Base-by-base conservation (phyloP, 371 early-diverging fungal genomes). In the Apophysomyces trapeziformis region DNA sequence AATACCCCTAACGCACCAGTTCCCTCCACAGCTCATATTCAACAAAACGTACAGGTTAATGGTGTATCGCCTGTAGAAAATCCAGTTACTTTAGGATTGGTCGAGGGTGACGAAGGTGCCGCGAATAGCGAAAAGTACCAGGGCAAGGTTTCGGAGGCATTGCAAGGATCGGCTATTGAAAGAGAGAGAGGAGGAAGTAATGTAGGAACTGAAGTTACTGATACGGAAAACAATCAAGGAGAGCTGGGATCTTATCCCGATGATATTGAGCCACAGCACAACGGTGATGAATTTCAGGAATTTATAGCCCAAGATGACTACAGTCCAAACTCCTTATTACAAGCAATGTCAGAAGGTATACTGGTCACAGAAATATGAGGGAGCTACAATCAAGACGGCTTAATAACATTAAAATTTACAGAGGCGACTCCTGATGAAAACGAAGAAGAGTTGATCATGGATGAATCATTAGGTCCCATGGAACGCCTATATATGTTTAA, bases 401-500 rank as follows among this genome's bases (percentile, higher is more conserved):
- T 9, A 21, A 21, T 43, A 39, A 59, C 41, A 11, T 9, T 68
- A 13, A 3, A 13, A 50, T 21, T 21, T 14, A 37, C 61, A 64
- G 67, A 71, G 58, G 63, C 62, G 21, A 37, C 64, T 61, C 70
- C 70, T 4, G 77, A 82, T 59, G 85, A 85, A 41, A 44, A 74
- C 54, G 81, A 85, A 54, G 83, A 83, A 36, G 79, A 79, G 50
- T 54, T 79, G 37, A 46, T 82, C 18, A 67, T 77, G 56, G 82
- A 80, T 69, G 84, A 82, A 37, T 69, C 79, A 18, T 46, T 83
- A 61, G 71, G 81, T 21, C 79, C 83, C 35, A 64, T 83, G 54
- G 86, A 86, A 39, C 76, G 79, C 44, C 76, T 86, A 6, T 82
- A 79, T 64, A 70, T 77, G 58, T 83, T 75, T 61, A 74, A 75